A percentile compares a stretch with the other conserved stretches of the same genome.
Conservation (phyloP, 192 early-diverging fungal species). For the Rhizoclosmatium globosum region DNA sequence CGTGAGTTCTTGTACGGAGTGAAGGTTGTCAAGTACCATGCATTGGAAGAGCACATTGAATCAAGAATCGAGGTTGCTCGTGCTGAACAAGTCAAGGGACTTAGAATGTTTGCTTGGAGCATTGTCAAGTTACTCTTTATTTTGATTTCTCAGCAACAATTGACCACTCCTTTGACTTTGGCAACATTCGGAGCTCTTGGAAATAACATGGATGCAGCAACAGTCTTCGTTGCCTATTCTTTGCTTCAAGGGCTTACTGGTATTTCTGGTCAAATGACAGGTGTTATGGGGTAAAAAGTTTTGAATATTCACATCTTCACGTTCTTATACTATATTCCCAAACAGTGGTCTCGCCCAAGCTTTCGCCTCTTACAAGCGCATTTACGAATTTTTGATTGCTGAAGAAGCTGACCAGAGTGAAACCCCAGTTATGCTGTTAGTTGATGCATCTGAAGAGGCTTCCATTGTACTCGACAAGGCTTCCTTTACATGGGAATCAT, state of each 20-base stretch:
- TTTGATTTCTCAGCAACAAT: neutral
- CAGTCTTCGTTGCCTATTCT: conserved; percentile 67
- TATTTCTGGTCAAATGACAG: conserved; percentile 54
- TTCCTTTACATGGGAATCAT: conserved; percentile 29
- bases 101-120: too few relatives aligned
- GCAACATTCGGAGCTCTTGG: conserved; percentile 12
- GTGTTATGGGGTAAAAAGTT: conserved; percentile 44
- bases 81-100: neutral
- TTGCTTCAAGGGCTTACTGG: conserved; percentile 62
- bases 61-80: neutral
- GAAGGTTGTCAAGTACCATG: conserved; percentile 23
- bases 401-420: conserved; percentile 37
- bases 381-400: conserved; percentile 37
- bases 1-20: neutral
- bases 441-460: too few relatives aligned
- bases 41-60: neutral
- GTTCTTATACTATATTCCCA: conserved; percentile 48
- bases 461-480: conserved; percentile 25
- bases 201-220: conserved; percentile 41
- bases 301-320: conserved; percentile 27
- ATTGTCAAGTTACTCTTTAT: neutral
- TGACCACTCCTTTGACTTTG: conserved; percentile 26
- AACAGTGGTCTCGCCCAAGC: conserved; percentile 11
- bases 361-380: conserved; percentile 42
- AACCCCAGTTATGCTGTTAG: neutral